Conservation (phyloP, 2,329 filamentous ascomycete species). For the Trichoderma sp. region DNA sequence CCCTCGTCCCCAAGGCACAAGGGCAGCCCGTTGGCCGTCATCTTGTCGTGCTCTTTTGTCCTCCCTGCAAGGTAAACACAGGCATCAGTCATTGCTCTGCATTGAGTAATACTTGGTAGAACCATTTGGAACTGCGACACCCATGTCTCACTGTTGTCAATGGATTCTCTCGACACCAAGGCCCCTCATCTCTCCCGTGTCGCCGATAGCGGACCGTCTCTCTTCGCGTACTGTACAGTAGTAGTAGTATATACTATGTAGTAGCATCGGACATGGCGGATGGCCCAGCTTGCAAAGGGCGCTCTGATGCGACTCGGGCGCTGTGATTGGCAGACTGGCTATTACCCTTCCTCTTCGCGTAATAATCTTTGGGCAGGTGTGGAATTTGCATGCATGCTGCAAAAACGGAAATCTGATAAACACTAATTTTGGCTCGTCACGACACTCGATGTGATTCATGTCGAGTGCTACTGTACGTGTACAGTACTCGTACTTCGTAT, state of each 20-base stretch:
- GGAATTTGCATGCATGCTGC: neutral
- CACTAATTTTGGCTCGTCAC: neutral
- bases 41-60: neutral
- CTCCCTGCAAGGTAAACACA: neutral
- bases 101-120: neutral
- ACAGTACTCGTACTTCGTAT: neutral
- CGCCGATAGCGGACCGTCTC: constrained; percentile 13
- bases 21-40: neutral
- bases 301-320: neutral
- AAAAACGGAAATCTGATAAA: constrained; percentile 14
- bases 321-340: constrained; percentile 9
- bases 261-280: constrained; percentile 7
- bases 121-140: neutral
- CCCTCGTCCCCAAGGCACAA: neutral
- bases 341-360: constrained; percentile 20
- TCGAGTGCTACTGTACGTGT: no score
- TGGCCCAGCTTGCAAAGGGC: neutral
- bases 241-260: no score
- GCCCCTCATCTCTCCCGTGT: constrained; percentile 1
- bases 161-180: neutral
- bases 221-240: neutral
- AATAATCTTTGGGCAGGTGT: constrained; percentile 4
- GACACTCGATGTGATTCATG: neutral
- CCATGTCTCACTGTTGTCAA: constrained; percentile 10
- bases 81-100: neutral